Conservation (phyloP, 163 green algal species). For the Scenedesmus sp. region DNA sequence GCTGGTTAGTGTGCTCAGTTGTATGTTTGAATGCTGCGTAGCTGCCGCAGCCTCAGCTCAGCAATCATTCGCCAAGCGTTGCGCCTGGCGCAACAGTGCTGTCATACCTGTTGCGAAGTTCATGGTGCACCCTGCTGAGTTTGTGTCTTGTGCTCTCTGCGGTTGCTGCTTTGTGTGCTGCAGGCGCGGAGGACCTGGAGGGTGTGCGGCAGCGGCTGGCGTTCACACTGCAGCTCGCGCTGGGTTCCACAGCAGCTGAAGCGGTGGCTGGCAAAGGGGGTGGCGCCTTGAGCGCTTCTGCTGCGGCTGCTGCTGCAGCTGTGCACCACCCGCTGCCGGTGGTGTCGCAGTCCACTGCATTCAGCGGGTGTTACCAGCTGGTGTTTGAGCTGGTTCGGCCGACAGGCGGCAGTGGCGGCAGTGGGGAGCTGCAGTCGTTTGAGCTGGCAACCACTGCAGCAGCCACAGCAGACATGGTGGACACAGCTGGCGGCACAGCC, state of each 20-base stretch:
- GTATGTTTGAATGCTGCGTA: too few species aligned
- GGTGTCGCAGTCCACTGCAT: neutral
- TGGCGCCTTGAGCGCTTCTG: too few species aligned
- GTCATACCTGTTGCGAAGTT: too few species aligned
- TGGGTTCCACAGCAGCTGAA: neutral
- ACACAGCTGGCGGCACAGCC: neutral
- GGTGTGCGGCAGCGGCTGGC: neutral
- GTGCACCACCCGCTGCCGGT: neutral
- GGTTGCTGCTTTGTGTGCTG: neutral
- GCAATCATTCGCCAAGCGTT: too few species aligned
- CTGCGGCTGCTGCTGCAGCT: neutral
- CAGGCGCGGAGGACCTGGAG: neutral
- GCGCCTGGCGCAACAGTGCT: too few species aligned
- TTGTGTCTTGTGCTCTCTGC: too few species aligned
- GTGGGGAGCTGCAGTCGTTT: neutral
- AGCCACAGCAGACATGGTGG: neutral
- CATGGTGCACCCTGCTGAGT: too few species aligned
- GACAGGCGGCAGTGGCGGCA: too few species aligned
- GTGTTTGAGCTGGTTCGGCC: constrained; percentile 4
- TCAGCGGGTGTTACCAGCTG: constrained; percentile 16
- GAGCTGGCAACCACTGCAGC: neutral
- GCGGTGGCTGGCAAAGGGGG: too few species aligned
- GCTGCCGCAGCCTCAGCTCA: too few species aligned
- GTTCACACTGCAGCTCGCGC: neutral
- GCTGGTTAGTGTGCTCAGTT: too few species aligned